Conservation (phyloP, 2,329 filamentous ascomycete species). For the Ophiostoma triangulosporum region DNA sequence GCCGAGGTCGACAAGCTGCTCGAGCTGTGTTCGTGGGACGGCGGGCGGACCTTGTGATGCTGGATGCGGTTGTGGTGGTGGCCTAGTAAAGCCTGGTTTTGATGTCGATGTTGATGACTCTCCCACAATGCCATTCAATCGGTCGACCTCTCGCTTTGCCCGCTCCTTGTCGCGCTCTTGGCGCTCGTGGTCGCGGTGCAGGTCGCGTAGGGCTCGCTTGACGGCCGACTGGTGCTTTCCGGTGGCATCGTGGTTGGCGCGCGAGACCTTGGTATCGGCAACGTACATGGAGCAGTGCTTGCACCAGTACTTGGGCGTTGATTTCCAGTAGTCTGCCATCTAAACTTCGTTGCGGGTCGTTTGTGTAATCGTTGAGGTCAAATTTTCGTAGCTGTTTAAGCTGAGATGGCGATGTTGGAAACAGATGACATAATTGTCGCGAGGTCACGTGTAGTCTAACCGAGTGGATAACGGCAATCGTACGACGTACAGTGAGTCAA, state of each 20-base stretch:
- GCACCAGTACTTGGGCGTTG: constrained; percentile 95
- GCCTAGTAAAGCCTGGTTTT: background rate
- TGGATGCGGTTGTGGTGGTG: background rate
- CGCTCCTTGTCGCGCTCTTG: constrained; percentile 69
- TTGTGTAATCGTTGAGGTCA: background rate
- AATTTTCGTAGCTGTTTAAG: background rate
- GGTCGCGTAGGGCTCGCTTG: constrained; percentile 77
- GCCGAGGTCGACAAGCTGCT: constrained; percentile 78
- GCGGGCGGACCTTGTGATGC: constrained; percentile 10
- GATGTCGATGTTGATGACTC: constrained; percentile 14
- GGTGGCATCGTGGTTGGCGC: constrained; percentile 77
- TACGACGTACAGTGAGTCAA: too few species aligned
- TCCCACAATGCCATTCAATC: constrained; percentile 64
- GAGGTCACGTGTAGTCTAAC: background rate
- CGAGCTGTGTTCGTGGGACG: constrained; percentile 61
- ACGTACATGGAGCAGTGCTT: constrained; percentile 89
- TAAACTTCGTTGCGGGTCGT: background rate
- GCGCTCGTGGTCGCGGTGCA: constrained; percentile 73
- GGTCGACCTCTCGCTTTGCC: constrained; percentile 71
- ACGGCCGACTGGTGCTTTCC: constrained; percentile 72
- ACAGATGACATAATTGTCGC: background rate
- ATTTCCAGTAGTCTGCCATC: constrained; percentile 99
- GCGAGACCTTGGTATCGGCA: constrained; percentile 83
- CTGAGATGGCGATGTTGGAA: too few species aligned
- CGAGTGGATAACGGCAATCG: too few species aligned